phyloP scores from a whole-genome alignment of 106 monocot genomes.

The Dioscorea dumetorum region DNA sequence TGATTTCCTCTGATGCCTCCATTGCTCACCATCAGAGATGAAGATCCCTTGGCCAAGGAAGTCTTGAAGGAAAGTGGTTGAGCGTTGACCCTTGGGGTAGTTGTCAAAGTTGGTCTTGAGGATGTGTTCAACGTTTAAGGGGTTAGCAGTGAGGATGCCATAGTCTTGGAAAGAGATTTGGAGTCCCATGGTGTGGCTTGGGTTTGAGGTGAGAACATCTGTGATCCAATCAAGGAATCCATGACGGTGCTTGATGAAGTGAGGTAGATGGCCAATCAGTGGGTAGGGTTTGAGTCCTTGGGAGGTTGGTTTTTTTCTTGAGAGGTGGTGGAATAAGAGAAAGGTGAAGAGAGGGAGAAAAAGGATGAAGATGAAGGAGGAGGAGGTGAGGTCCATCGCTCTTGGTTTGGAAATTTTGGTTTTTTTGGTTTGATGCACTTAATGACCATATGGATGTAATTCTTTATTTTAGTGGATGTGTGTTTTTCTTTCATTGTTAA shows the following conservation, averaged over 20 bases:
- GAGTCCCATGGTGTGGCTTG: slow-evolving; percentile 17
- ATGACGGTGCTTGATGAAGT: slow-evolving; percentile 21
- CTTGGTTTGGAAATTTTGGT: no score
- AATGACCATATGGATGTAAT: no score
- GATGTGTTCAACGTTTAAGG: slow-evolving; percentile 20
- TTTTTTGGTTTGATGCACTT: no score
- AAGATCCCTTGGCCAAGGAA: slow-evolving; percentile 20
- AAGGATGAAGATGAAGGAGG: no score
- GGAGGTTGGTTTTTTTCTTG: not conserved
- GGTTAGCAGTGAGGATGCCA: slow-evolving; percentile 17
- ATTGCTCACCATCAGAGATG: not conserved
- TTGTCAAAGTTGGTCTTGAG: slow-evolving; percentile 23
- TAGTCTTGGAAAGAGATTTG: not conserved
- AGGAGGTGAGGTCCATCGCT: no score
- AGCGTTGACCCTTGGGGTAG: slow-evolving; percentile 22
- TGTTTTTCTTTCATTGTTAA: no score
- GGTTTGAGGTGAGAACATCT: slow-evolving; percentile 14
- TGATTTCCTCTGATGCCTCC: slow-evolving; percentile 32
- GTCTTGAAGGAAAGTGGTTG: slow-evolving; percentile 12
- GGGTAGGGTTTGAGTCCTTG: slow-evolving; percentile 10
- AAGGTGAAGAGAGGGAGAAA: no score
- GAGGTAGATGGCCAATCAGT: slow-evolving; percentile 12
- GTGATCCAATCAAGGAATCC: slow-evolving; percentile 25
- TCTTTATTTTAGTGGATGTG: no score
- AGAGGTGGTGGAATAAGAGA: no score